Evolutionary conservation across 2,329 filamentous ascomycete genomes (phyloP).

Genomic region (Ophiosphaerella narmari): DNA sequence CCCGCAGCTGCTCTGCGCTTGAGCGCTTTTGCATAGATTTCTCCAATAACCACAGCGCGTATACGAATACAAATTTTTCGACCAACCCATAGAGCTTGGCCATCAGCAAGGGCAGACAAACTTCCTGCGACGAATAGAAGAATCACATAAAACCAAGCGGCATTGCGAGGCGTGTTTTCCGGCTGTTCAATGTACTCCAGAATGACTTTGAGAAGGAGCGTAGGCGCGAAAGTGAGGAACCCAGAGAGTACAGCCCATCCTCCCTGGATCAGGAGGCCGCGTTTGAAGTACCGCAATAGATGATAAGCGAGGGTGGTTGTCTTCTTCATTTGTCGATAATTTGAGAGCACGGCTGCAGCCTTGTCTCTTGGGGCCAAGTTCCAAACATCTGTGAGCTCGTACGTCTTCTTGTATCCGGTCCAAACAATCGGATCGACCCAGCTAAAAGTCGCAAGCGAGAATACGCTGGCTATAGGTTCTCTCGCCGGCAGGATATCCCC

Average conservation of each 20-base stretch:
- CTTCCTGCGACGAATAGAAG: slow-evolving; percentile 83
- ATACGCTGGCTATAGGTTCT: slow-evolving; percentile 84
- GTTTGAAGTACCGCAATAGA: slow-evolving; percentile 82
- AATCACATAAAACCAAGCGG: slow-evolving; percentile 95
- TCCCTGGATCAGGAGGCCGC: slow-evolving; percentile 75
- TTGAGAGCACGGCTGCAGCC: slow-evolving; percentile 75
- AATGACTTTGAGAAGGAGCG: slow-evolving; percentile 86
- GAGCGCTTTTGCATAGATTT: slow-evolving; percentile 95
- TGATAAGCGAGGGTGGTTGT: slow-evolving; percentile 79
- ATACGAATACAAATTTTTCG: slow-evolving; percentile 92
- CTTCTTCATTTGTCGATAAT: slow-evolving; percentile 85
- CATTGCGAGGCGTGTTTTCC: slow-evolving; percentile 73
- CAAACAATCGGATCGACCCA: slow-evolving; percentile 92
- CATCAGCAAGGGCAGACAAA: slow-evolving; percentile 80
- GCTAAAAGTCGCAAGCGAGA: slow-evolving; percentile 84
- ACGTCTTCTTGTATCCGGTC: slow-evolving; percentile 82
- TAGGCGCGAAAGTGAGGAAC: slow-evolving; percentile 87
- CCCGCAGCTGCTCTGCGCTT: slow-evolving; percentile 82
- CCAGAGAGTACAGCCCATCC: slow-evolving; percentile 79
- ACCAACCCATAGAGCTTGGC: slow-evolving; percentile 88
- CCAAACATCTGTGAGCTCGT: slow-evolving; percentile 88
- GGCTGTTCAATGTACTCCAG: slow-evolving; percentile 92
- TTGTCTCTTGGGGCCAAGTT: slow-evolving; percentile 89
- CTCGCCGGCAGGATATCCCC: slow-evolving; percentile 83
- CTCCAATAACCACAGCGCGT: slow-evolving; percentile 92